Evolutionary conservation across 192 early-diverging fungal species (phyloP).

Genomic region (Funneliformis mosseae): DNA sequence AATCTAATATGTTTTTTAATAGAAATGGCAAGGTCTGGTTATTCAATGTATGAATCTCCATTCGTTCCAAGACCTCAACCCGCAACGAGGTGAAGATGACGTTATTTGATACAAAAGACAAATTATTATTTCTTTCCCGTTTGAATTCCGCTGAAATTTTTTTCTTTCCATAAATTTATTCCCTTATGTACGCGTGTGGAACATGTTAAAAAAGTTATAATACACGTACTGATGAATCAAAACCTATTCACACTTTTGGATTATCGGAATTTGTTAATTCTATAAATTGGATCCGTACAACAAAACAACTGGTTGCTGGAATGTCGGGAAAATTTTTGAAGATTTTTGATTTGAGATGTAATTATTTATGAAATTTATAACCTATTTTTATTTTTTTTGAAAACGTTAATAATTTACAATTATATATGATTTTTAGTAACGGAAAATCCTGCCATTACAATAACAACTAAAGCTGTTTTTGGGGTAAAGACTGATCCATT

Average conservation of each 20-base stretch:
- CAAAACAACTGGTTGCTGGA: conserved; percentile 65
- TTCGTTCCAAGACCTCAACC: conserved; percentile 1
- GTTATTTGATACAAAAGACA: not conserved
- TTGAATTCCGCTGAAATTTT: not conserved
- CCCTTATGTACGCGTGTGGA: too few relatives aligned
- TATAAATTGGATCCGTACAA: conserved; percentile 64
- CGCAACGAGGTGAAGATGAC: not conserved
- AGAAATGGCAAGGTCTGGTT: conserved; percentile 1
- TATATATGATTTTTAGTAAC: conserved; percentile 31
- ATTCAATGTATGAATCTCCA: not conserved
- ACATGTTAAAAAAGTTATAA: conserved; percentile 9
- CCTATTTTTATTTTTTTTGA: not conserved
- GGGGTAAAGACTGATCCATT: conserved; percentile 73
- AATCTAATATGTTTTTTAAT: not conserved
- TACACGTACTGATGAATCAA: conserved; percentile 38
- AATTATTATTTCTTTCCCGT: not conserved
- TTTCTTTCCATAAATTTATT: not conserved
- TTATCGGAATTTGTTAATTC: conserved; percentile 67
- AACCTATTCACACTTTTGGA: conserved; percentile 62
- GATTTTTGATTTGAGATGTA: conserved; percentile 69
- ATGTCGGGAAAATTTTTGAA: conserved; percentile 72
- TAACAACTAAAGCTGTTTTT: conserved; percentile 67
- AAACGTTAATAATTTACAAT: not conserved
- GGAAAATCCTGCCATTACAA: conserved; percentile 48
- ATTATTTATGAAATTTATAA: not conserved